A percentile compares a stretch with the other conserved stretches of the same genome.
Conservation (phyloP, 139 green algal genomes). For the Zygnema cylindricum region DNA sequence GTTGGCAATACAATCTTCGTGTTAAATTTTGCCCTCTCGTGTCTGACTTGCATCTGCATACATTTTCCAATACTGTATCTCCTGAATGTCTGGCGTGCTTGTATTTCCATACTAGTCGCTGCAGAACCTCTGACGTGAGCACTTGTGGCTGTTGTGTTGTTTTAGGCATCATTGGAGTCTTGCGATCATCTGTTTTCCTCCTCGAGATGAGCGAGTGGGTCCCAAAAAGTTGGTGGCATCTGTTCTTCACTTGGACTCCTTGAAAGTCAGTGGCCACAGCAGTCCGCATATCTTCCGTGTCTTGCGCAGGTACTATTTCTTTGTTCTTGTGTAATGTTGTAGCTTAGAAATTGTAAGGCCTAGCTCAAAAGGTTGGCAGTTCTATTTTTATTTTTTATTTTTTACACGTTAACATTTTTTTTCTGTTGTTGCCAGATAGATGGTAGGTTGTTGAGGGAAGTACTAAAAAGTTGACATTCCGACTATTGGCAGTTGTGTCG, state of each 20-base stretch:
- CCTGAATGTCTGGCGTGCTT: too few species aligned
- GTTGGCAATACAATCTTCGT: too few species aligned
- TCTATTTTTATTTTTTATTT: neutral
- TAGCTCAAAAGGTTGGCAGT: neutral
- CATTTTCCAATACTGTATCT: too few species aligned
- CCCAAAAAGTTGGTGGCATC: slow-evolving; percentile 60
- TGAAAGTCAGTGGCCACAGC: slow-evolving; percentile 8
- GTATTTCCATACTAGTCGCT: too few species aligned
- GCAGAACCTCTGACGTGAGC: too few species aligned
- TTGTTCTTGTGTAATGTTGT: neutral
- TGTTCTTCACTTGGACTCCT: slow-evolving; percentile 63
- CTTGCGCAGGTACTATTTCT: neutral
- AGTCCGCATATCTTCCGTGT: neutral
- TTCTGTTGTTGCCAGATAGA: neutral
- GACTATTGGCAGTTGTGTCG: neutral
- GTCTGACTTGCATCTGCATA: too few species aligned
- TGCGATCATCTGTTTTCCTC: slow-evolving; percentile 82
- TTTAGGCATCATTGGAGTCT: slow-evolving; percentile 90
- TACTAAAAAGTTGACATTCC: too few species aligned
- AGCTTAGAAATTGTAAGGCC: too few species aligned
- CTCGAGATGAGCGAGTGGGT: slow-evolving; percentile 34
- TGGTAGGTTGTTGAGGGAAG: neutral
- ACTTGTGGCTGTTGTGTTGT: too few species aligned
- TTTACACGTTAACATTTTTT: neutral
- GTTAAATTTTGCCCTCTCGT: too few species aligned